Percentiles rank a stretch among this genome's conserved stretches.
Evolutionary conservation across 2,329 filamentous ascomycete species (phyloP).

Genomic region (Raffaelea ambrosiae): DNA sequence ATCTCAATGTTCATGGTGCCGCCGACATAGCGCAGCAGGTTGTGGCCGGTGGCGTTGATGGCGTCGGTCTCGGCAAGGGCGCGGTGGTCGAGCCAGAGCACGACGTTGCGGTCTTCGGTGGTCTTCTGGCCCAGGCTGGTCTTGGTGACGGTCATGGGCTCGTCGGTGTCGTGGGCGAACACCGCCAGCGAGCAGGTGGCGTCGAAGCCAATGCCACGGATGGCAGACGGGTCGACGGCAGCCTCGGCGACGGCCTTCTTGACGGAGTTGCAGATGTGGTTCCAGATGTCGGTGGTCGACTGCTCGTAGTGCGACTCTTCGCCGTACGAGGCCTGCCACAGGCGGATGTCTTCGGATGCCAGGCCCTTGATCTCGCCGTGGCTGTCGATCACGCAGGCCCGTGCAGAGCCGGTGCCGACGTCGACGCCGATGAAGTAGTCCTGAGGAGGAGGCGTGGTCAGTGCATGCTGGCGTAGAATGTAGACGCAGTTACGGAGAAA

Average conservation of each 20-base stretch:
- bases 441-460: no score
- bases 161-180: slow-evolving; percentile 80
- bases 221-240: slow-evolving; percentile 62
- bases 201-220: slow-evolving; percentile 93
- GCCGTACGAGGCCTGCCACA: slow-evolving; percentile 69
- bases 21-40: slow-evolving; percentile 89
- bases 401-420: slow-evolving; percentile 89
- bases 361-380: slow-evolving; percentile 78
- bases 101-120: slow-evolving; percentile 84
- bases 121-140: slow-evolving; percentile 57
- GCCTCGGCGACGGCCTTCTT: slow-evolving; percentile 75
- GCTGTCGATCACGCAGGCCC: slow-evolving; percentile 90
- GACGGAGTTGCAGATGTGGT: slow-evolving; percentile 83
- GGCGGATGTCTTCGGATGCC: slow-evolving; percentile 66
- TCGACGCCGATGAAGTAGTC: slow-evolving; percentile 77
- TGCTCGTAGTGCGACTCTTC: slow-evolving; percentile 57
- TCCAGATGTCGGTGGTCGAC: slow-evolving; percentile 97
- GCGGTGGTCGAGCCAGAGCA: slow-evolving; percentile 94
- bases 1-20: slow-evolving; percentile 99
- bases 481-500: no score
- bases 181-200: slow-evolving; percentile 96
- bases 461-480: no score
- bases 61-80: slow-evolving; percentile 83
- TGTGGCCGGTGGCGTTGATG: slow-evolving; percentile 89
- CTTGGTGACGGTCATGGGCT: slow-evolving; percentile 84